These are phyloP conservation scores for Hygrophoropsis aurantiaca DNA, from an alignment of 768 basidiomycete genomes.

Conservation along the genomic window DNA sequence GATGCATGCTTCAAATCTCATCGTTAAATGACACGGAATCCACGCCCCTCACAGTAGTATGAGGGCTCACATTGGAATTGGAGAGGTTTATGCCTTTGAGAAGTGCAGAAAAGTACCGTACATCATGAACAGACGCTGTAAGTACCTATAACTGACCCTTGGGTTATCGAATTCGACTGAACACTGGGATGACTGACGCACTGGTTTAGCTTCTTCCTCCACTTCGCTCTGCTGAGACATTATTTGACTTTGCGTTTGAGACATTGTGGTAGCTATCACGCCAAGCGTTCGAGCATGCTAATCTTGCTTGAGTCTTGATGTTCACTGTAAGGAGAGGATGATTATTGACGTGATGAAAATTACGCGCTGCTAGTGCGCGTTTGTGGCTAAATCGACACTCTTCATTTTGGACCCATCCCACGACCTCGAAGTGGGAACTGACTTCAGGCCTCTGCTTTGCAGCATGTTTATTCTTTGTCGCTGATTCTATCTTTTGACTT, in stretches of 20 bases:
- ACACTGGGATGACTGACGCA: conserved; percentile 10
- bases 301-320: too few relatives aligned
- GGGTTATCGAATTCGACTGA: too few relatives aligned
- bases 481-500: too few relatives aligned
- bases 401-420: too few relatives aligned
- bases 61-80: conserved; percentile 65
- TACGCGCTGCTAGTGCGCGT: too few relatives aligned
- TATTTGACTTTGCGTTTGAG: too few relatives aligned
- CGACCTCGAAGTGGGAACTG: too few relatives aligned
- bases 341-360: too few relatives aligned
- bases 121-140: conserved; percentile 73
- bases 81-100: conserved; percentile 78
- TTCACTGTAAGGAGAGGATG: too few relatives aligned
- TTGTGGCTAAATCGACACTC: too few relatives aligned
- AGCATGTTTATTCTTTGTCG: neutral
- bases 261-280: conserved; percentile 18
- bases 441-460: too few relatives aligned
- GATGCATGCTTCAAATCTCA: conserved; percentile 70
- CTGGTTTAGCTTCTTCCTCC: conserved; percentile 22
- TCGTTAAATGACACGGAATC: neutral
- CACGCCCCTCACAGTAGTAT: neutral
- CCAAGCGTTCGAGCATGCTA: too few relatives aligned
- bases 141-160: conserved; percentile 58
- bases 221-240: conserved; percentile 17
- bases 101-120: conserved; percentile 76